Conservation (phyloP, 768 basidiomycete genomes). For the Serendipita indica region DNA sequence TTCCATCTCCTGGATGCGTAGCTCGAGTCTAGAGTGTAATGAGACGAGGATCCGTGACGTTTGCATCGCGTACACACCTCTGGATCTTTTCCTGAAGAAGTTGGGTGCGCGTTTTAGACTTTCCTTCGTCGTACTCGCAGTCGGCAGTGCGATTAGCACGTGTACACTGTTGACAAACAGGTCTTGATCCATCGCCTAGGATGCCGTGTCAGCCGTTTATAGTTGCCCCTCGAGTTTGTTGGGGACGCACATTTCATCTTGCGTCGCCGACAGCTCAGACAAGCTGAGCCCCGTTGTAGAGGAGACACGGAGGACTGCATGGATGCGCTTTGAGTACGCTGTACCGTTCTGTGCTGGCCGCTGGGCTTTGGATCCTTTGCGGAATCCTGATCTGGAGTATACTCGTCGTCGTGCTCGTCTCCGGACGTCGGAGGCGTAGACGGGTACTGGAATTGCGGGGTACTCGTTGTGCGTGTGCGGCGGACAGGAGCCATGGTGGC, state of each 20-base stretch:
- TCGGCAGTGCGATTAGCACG: constrained; percentile 49
- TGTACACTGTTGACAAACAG: neutral
- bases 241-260: constrained; percentile 5
- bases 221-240: no score
- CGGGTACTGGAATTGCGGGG: neutral
- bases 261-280: neutral
- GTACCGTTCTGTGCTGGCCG: neutral
- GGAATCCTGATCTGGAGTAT: neutral
- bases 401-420: constrained; percentile 1
- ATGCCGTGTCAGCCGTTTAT: no score
- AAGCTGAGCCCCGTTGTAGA: neutral
- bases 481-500: neutral
- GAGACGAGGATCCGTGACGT: no score
- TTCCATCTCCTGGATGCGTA: constrained; percentile 51
- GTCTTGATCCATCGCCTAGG: neutral
- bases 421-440: neutral
- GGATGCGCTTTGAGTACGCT: neutral
- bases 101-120: constrained; percentile 69
- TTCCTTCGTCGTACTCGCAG: constrained; percentile 75
- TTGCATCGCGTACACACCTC: no score
- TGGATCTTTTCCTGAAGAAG: constrained; percentile 62
- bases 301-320: neutral
- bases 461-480: neutral
- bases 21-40: constrained; percentile 56
- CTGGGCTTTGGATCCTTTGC: neutral